Percentiles rank a stretch among this genome's conserved stretches.
These are phyloP conservation scores for Apiospora rasikravindrae DNA, from an alignment of 2,329 filamentous ascomycete genomes.

Conservation along the genomic window DNA sequence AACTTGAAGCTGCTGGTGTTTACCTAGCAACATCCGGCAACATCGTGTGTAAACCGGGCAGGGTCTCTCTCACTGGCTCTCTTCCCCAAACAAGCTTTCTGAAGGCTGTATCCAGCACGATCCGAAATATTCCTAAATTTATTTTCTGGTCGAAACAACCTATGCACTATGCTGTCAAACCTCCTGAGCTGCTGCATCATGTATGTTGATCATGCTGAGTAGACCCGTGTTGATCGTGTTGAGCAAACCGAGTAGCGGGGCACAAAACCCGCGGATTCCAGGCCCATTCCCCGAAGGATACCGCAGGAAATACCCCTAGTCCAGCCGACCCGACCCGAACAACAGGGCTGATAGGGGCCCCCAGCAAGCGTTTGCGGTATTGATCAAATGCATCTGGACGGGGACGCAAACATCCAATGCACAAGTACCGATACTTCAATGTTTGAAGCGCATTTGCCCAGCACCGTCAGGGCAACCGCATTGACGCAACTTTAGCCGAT, in stretches of 20 bases:
- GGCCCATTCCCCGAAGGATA: slow-evolving; percentile 11
- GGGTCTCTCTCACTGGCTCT: neutral
- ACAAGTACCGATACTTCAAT: neutral
- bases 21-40: neutral
- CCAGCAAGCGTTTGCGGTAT: neutral
- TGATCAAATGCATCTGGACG: neutral
- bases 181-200: neutral
- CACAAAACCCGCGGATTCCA: neutral
- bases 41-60: neutral
- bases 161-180: neutral
- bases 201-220: neutral
- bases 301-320: neutral
- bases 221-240: neutral
- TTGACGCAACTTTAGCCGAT: neutral
- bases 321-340: slow-evolving; percentile 18
- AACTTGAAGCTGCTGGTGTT: neutral
- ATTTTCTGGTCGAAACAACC: neutral
- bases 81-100: neutral
- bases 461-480: neutral
- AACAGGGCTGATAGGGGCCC: neutral
- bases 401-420: neutral
- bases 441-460: neutral
- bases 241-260: neutral
- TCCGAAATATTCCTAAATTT: neutral
- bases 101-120: neutral